A percentile compares a stretch with the other conserved stretches of the same genome.
phyloP scores from a whole-genome alignment of 2,329 filamentous ascomycete species.

The Zymoseptoria pseudotritici region DNA sequence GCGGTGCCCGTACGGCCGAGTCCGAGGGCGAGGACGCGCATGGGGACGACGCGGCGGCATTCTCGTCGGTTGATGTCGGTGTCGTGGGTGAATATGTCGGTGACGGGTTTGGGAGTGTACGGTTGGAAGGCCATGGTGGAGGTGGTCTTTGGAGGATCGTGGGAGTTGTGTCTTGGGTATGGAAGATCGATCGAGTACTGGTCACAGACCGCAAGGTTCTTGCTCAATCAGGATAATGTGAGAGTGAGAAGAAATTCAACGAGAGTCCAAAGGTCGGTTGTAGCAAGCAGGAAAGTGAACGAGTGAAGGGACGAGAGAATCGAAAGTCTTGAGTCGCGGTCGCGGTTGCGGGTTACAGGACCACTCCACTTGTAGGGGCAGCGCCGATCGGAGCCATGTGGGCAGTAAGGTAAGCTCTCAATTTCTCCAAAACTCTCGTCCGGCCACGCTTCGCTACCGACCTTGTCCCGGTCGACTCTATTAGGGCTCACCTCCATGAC shows the following conservation, averaged over 20 bases:
- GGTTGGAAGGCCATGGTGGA: slow-evolving; percentile 33
- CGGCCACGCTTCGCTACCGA: background rate
- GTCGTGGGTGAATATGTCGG: slow-evolving; percentile 56
- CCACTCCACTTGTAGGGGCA: background rate
- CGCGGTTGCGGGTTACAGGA: background rate
- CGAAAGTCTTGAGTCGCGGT: background rate
- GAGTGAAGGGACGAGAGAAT: background rate
- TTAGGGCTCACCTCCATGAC: background rate
- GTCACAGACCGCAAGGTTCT: background rate
- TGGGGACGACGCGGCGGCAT: slow-evolving; percentile 60
- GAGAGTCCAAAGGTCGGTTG: background rate
- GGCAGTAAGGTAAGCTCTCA: background rate
- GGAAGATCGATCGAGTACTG: background rate
- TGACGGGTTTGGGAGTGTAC: slow-evolving; percentile 44
- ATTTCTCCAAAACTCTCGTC: background rate
- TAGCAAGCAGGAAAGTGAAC: background rate
- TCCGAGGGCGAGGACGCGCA: slow-evolving; percentile 64
- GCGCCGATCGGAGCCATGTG: background rate
- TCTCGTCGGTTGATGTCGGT: slow-evolving; percentile 61
- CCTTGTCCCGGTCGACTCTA: background rate
- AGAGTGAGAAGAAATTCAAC: background rate
- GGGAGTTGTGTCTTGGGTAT: background rate
- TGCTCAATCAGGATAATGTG: background rate
- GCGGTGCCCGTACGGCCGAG: slow-evolving; percentile 64
- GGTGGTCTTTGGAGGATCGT: background rate